phyloP scores from a whole-genome alignment of 2,329 filamentous ascomycete species.

The Colletotrichum cordylinicola region DNA sequence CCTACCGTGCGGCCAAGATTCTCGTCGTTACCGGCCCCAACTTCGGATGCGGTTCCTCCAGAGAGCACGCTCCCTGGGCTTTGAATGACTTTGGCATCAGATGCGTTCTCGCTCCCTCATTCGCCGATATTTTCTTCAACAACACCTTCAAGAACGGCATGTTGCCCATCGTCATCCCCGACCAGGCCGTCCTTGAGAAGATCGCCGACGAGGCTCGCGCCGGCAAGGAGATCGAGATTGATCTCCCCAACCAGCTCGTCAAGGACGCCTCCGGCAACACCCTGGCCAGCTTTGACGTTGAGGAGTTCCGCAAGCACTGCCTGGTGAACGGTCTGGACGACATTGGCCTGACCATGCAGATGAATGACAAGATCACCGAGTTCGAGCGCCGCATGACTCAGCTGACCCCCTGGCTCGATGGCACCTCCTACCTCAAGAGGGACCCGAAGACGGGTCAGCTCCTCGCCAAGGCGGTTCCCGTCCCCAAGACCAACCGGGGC shows the following conservation, averaged over 20 bases:
- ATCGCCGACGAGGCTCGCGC: conserved; percentile 80
- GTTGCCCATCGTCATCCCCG: conserved; percentile 81
- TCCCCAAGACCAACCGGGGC: conserved; percentile 89
- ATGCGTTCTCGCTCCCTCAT: conserved; percentile 87
- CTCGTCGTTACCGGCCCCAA: conserved; percentile 91
- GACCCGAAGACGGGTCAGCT: conserved; percentile 60
- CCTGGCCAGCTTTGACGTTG: conserved; percentile 83
- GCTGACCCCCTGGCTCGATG: conserved; percentile 91
- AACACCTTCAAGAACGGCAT: conserved; percentile 99
- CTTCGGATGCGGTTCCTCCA: conserved; percentile 91
- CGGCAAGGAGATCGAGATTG: conserved; percentile 85
- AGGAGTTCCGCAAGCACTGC: conserved; percentile 94
- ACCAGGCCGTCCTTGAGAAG: conserved; percentile 68
- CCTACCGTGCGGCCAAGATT: conserved; percentile 85
- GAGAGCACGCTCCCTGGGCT: conserved; percentile 97
- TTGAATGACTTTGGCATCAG: conserved; percentile 96
- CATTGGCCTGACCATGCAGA: conserved; percentile 92
- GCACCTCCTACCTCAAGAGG: conserved; percentile 77
- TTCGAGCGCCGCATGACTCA: conserved; percentile 81
- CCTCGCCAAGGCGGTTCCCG: conserved; percentile 66
- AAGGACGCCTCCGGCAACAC: conserved; percentile 76
- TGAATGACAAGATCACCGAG: conserved; percentile 84
- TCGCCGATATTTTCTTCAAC: conserved; percentile 97
- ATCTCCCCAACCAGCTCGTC: conserved; percentile 84
- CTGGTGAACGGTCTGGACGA: conserved; percentile 93